Evolutionary conservation across 345 rosid genomes (phyloP), one percentile per base, ranked within the genome.

Genomic region (Fremontodendron californicum): DNA sequence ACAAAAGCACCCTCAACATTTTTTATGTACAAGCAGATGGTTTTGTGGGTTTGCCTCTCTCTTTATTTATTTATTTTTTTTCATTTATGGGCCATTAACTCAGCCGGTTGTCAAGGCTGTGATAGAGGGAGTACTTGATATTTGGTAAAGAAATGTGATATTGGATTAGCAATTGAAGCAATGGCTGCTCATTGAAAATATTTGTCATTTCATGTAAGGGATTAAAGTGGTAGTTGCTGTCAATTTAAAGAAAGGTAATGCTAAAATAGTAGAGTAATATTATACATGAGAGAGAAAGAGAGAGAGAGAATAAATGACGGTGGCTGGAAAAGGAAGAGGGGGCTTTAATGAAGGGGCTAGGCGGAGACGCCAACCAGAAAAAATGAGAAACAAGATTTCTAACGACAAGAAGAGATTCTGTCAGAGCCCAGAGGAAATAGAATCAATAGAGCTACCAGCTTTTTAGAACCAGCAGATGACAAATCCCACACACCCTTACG

Each of bases 381-480:
- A 21, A 40, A 45, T 10, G 23, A 75, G 67, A 6, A 39, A 62
- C 68, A 71, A 81, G 65, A 77, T 81, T 78, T 67, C 78, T 62
- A 78, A 78, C 79, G 81, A 81, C 78, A 78, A 27, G 39, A 62
- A 29, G 76, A 81, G 73, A 81, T 81, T 57, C 45, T 74, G 81
- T 78, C 81, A 78, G 84, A 61, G 1, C 39, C 65, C 65, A 13
- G 31, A 78, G 5, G 15, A 55, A n/a, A 77, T 54, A 55, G 33
- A 57, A 54, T 77, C 74, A 33, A 70, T 79, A 13, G n/a, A 64
- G 16, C 48, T 1, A 43, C 49, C 75, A 73, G 67, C 81, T 74
- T 81, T n/a, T n/a, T n/a, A n/a, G n/a, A n/a, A n/a, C n/a, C n/a
- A n/a, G n/a, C n/a, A n/a, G n/a, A n/a, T n/a, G n/a, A n/a, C n/a